These are phyloP conservation scores for Podospora appendiculata DNA, from an alignment of 495 filamentous ascomycete species.

Conservation along the genomic window DNA sequence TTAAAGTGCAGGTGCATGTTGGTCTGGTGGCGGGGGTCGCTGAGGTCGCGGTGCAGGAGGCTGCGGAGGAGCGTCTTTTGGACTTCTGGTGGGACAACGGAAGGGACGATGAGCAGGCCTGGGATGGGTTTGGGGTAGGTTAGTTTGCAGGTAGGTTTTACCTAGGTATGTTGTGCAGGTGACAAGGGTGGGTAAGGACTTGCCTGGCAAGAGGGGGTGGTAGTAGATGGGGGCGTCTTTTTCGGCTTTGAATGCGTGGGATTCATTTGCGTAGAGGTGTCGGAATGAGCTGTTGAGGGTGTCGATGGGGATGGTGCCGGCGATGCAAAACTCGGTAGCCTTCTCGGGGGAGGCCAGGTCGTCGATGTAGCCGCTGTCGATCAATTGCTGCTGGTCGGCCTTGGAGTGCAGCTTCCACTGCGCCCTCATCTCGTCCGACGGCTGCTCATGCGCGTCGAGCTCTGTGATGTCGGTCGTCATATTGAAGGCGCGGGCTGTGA, in stretches of 20 bases:
- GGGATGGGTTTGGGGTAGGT: not conserved
- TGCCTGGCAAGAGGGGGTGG: conserved; percentile 33
- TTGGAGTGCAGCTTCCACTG: conserved; percentile 52
- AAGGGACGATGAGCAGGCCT: conserved; percentile 73
- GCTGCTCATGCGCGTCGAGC: conserved; percentile 62
- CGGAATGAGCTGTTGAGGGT: conserved; percentile 29
- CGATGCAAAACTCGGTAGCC: conserved; percentile 23
- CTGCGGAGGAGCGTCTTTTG: conserved; percentile 61
- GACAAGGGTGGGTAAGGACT: not conserved
- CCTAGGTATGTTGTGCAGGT: not conserved
- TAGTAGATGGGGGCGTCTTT: conserved; percentile 27
- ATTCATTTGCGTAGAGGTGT: conserved; percentile 16
- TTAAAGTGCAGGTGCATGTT: conserved; percentile 81
- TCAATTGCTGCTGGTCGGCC: conserved; percentile 32
- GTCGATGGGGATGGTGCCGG: conserved; percentile 27
- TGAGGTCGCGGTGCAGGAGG: conserved; percentile 74
- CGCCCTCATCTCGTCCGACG: conserved; percentile 54
- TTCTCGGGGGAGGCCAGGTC: conserved; percentile 27
- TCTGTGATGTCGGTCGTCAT: conserved; percentile 37
- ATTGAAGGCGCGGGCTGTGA: not conserved
- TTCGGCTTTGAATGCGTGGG: conserved; percentile 9
- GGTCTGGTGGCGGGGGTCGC: conserved; percentile 65
- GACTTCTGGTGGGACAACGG: conserved; percentile 56
- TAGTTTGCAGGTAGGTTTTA: not conserved
- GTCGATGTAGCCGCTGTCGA: conserved; percentile 31